Base-by-base conservation (phyloP, 495 filamentous ascomycete genomes). In the Hypoxylon fragiforme region DNA sequence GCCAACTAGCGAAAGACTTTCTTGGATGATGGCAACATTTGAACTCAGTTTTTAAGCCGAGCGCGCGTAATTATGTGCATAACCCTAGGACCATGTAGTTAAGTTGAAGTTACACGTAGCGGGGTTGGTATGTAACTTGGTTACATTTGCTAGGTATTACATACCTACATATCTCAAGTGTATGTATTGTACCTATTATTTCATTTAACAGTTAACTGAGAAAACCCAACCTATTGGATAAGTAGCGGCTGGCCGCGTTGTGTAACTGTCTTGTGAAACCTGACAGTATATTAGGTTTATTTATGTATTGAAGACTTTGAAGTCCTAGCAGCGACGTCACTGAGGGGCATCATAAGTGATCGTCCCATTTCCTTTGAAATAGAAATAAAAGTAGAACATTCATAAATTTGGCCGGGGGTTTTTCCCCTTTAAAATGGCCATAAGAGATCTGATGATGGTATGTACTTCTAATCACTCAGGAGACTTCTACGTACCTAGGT, bases 261-360 rank as follows among this genome's bases (percentile, higher is more conserved):
- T 42, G 41, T 13, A 38, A 41, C 50, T 13, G 14, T 11, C 7
- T n/a, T n/a, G n/a, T n/a, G n/a, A n/a, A n/a, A n/a, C n/a, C n/a
- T n/a, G n/a, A n/a, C n/a, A n/a, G n/a, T n/a, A n/a, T n/a, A n/a
- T n/a, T n/a, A n/a, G n/a, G n/a, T n/a, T n/a, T n/a, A n/a, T n/a
- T n/a, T n/a, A n/a, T n/a, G n/a, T n/a, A n/a, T n/a, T n/a, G n/a
- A n/a, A n/a, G n/a, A n/a, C 44, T 20, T 41, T 9, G 26, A 50
- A 26, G 20, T 45, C 39, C 39, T 32, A 30, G 45, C 38, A 46
- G 24, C 50, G 50, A 60, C 57, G 57, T 60, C 57, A 60, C 54
- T 16, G 57, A 55, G 57, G 48, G 50, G 57, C 44, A 43, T 26
- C 3, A 19, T 12, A 41, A 14, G 11, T 32, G 35, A 45, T 54